These are phyloP conservation scores for Diplocarpon mali DNA, from an alignment of 2,329 filamentous ascomycete species.

Conservation along the genomic window DNA sequence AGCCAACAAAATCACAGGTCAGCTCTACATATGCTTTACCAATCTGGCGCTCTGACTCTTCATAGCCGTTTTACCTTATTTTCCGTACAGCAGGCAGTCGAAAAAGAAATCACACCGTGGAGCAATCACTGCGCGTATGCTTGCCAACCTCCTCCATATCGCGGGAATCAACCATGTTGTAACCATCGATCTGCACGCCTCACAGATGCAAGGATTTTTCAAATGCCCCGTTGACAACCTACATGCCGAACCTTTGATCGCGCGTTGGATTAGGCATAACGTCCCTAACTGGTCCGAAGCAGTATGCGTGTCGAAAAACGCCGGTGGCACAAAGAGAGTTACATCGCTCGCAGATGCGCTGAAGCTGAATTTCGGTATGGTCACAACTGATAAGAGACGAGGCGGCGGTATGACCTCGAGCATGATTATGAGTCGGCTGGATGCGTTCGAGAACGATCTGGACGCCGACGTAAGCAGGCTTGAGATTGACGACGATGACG, in stretches of 20 bases:
- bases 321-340: conserved; percentile 91
- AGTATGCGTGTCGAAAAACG: conserved; percentile 96
- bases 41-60: conserved; percentile 11
- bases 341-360: conserved; percentile 91
- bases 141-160: conserved; percentile 86
- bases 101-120: conserved; percentile 98
- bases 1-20: conserved; percentile 92
- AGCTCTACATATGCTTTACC: conserved; percentile 23
- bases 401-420: conserved; percentile 61
- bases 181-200: conserved; percentile 89
- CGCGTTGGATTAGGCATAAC: conserved; percentile 88
- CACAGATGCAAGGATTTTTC: conserved; percentile 99
- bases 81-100: conserved; percentile 97
- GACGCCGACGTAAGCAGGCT: conserved; percentile 28
- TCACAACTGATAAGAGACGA: conserved; percentile 71
- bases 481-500: conserved; percentile 16
- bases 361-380: conserved; percentile 95
- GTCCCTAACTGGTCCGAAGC: conserved; percentile 80
- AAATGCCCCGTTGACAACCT: conserved; percentile 95
- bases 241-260: conserved; percentile 88
- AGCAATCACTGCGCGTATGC: conserved; percentile 92
- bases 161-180: conserved; percentile 96
- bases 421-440: conserved; percentile 61
- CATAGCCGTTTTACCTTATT: conserved; percentile 79
- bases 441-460: conserved; percentile 42